A percentile compares a stretch with the other conserved stretches of the same genome.
phyloP scores from a whole-genome alignment of 495 filamentous ascomycete species.

The Parathielavia appendiculata region DNA sequence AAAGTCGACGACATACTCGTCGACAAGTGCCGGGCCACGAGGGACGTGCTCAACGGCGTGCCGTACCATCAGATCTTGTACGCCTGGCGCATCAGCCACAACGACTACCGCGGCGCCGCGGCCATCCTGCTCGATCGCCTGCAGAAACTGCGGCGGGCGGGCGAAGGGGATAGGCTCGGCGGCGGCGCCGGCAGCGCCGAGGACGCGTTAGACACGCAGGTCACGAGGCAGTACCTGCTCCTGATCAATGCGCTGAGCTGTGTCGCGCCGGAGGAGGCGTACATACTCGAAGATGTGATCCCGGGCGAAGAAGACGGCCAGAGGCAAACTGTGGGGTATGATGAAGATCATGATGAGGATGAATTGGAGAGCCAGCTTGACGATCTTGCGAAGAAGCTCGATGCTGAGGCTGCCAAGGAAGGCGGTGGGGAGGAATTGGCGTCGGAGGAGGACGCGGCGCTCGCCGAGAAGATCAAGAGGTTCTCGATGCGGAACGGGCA shows the following conservation, averaged over 20 bases:
- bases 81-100: constrained; percentile 75
- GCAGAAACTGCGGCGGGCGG: constrained; percentile 45
- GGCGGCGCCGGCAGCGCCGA: constrained; percentile 45
- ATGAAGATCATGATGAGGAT: constrained; percentile 28
- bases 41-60: constrained; percentile 53
- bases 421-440: background rate
- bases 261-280: constrained; percentile 76
- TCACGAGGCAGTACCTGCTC: constrained; percentile 66
- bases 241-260: constrained; percentile 85
- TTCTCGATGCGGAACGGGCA: constrained; percentile 14
- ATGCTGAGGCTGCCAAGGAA: constrained; percentile 7
- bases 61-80: constrained; percentile 81
- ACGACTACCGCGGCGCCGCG: constrained; percentile 85
- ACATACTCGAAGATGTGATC: constrained; percentile 49
- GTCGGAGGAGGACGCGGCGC: constrained; percentile 29
- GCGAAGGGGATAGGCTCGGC: constrained; percentile 43
- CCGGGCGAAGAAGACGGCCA: constrained; percentile 23
- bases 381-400: constrained; percentile 23
- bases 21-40: constrained; percentile 53
- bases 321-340: constrained; percentile 20
- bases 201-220: constrained; percentile 51
- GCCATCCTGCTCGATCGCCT: constrained; percentile 63
- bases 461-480: constrained; percentile 23
- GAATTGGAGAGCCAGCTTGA: constrained; percentile 26
- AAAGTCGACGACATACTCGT: constrained; percentile 72